phyloP scores from a whole-genome alignment of 2,329 filamentous ascomycete species.

The Parafenestella ontariensis region DNA sequence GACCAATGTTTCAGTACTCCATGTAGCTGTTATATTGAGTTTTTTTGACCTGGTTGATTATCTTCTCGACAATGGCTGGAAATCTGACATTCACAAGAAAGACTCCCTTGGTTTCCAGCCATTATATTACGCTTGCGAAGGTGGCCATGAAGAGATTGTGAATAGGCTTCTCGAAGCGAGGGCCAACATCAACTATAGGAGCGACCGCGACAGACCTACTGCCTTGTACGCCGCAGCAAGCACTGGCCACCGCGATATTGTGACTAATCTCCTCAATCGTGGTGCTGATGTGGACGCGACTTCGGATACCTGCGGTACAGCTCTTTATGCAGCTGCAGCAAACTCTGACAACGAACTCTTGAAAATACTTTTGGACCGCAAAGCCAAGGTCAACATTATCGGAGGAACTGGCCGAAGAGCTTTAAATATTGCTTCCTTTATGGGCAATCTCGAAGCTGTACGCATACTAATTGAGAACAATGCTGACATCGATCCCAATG shows the following conservation, averaged over 20 bases:
- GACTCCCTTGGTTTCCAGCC: constrained; percentile 29
- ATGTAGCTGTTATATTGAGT: constrained; percentile 25
- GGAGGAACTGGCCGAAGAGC: constrained; percentile 16
- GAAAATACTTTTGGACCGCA: constrained; percentile 16
- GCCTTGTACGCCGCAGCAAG: constrained; percentile 24
- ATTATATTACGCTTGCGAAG: constrained; percentile 26
- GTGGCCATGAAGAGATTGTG: constrained; percentile 24
- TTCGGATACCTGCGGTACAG: constrained; percentile 15
- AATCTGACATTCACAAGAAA: constrained; percentile 16
- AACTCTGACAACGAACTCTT: constrained; percentile 13
- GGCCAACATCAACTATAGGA: constrained; percentile 20
- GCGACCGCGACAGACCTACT: constrained; percentile 8
- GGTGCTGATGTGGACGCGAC: constrained; percentile 20
- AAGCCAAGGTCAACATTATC: constrained; percentile 23
- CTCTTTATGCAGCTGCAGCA: constrained; percentile 24
- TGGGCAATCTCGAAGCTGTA: constrained; percentile 25
- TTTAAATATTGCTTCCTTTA: constrained; percentile 27
- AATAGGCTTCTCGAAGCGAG: constrained; percentile 21
- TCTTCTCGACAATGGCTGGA: constrained; percentile 17
- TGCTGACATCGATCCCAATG: constrained; percentile 27
- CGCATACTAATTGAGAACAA: constrained; percentile 21
- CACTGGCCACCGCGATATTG: constrained; percentile 17
- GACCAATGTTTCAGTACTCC: constrained; percentile 20
- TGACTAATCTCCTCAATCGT: constrained; percentile 22
- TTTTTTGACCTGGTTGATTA: constrained; percentile 26